Evolutionary conservation across 2,329 filamentous ascomycete genomes (phyloP), one percentile per base, ranked within the genome.

Genomic region (Sclerotinia sclerotiorum): DNA sequence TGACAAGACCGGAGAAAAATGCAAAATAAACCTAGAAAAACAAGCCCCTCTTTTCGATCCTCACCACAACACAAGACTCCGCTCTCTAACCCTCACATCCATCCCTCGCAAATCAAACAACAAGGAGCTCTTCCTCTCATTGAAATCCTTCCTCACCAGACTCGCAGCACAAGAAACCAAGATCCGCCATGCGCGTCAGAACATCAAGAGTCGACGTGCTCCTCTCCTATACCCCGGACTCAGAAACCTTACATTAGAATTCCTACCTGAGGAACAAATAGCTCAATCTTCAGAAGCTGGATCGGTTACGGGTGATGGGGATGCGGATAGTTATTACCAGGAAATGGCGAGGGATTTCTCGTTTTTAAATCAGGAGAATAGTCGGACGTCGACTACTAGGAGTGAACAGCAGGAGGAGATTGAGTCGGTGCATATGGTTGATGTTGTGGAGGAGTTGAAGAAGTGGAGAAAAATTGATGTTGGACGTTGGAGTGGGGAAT

Each of bases 1-100:
- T 70, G 87, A 5, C 69, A 79, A 5, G 76, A 79, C 10, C 76
- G 79, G 0, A 77, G 77, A 13, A 72, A 83, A 5, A 79, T 80
- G 19, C 21, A 19, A 32, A n/a, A 24, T 21, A 17, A 21, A 24
- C 52, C 72, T 80, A 68, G 76, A 78, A 11, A 74, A 79, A 3
- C 55, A 80, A 11, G 81, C 80, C 71, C 84, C 87, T 73, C 82
- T 77, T 0, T 84, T 86, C 65, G 74, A 80, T 4, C 87, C 87
- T 0, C 82, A 87, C 61, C 82, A 84, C 78, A 89, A 88, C 69
- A 83, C 85, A 0, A 82, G 85, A 5, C 75, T 89, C 29, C 76
- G 75, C 15, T 84, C 82, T 0, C 73, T 89, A 32, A 84, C 83
- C 5, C 77, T 89, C 29, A 86, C 85, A 0, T 77, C 80, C 39